Evolutionary conservation across 805 yeast genomes (phyloP), one percentile per base, ranked within the genome.

Genomic region (Yamadazyma scolyti): DNA sequence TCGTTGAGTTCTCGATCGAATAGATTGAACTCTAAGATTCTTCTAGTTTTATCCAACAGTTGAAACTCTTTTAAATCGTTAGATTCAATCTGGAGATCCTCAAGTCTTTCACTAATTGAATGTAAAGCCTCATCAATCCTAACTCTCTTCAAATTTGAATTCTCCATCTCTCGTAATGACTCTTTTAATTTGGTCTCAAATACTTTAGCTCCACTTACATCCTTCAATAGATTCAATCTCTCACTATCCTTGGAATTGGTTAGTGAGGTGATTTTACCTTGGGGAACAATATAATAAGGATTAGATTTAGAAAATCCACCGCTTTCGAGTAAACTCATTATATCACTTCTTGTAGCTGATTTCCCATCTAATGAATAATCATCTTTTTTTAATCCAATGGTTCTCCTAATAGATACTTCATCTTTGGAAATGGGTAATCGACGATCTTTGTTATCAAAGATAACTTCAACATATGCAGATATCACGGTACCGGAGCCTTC

Each of bases 231-330:
- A 20, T 74, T 71, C 30, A 90, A 65, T 39, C 97, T 73, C 50
- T 89, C 96, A 3, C 74, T 50, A 50, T 88, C 96, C 45, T 84
- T 84, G 0, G 96, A 90, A 50, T 87, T 87, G 0, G 97, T 90
- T 37, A 93, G 66, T 0, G 84, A 71, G 1, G 96, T 82, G 46
- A 93, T 86, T 46, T 85, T 71, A 13, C 98, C 98, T 58, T 93
- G 98, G 1, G 98, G 97, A 4, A 93, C 97, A 44, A 93, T 90
- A 54, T 90, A 90, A 56, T 89, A 90, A 1, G 97, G 96, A 42
- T 88, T 89, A 5, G 87, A 77, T 39, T 83, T 72, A 0, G 95
- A 83, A 50, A 93, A 87, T 0, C 98, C 98, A 0, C 96, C 95
- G 48, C 85, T 80, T 54, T 90, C 97, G 21, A 89, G 65, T 40